Evolutionary conservation across 768 basidiomycete genomes (phyloP).

Genomic region (Gloeopeniophorella convolvens): DNA sequence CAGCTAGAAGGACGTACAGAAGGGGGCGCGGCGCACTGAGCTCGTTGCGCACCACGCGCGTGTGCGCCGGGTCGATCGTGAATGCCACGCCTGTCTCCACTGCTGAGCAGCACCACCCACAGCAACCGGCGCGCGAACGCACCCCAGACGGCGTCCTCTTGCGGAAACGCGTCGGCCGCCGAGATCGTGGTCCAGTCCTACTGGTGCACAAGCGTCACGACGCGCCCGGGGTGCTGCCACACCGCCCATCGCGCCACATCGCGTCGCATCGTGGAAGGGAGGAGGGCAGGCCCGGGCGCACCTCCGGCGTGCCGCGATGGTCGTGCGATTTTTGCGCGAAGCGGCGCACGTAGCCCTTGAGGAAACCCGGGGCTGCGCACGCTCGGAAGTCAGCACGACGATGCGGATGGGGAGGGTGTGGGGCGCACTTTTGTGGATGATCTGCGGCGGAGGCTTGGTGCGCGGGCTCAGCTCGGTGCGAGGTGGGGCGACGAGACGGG

Average conservation of each 20-base stretch:
- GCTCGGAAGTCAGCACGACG: not conserved
- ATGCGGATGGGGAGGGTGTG: not conserved
- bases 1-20: not conserved
- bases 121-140: conserved; percentile 14
- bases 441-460: conserved; percentile 72
- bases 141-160: conserved; percentile 85
- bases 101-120: too few relatives aligned
- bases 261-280: conserved; percentile 42
- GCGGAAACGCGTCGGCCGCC: conserved; percentile 54
- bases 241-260: not conserved
- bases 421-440: conserved; percentile 52
- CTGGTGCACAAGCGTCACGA: conserved; percentile 83
- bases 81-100: conserved; percentile 66
- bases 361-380: too few relatives aligned
- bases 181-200: conserved; percentile 81
- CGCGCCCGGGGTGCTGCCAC: conserved; percentile 80
- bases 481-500: too few relatives aligned
- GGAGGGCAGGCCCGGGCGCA: conserved; percentile 86
- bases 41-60: conserved; percentile 72
- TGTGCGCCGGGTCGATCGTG: too few relatives aligned
- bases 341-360: too few relatives aligned
- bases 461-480: too few relatives aligned
- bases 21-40: conserved; percentile 47
- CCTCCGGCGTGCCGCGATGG: too few relatives aligned
- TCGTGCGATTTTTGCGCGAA: too few relatives aligned